Base-by-base conservation (phyloP, 192 early-diverging fungal species). In the Backusella tarrabulga region DNA sequence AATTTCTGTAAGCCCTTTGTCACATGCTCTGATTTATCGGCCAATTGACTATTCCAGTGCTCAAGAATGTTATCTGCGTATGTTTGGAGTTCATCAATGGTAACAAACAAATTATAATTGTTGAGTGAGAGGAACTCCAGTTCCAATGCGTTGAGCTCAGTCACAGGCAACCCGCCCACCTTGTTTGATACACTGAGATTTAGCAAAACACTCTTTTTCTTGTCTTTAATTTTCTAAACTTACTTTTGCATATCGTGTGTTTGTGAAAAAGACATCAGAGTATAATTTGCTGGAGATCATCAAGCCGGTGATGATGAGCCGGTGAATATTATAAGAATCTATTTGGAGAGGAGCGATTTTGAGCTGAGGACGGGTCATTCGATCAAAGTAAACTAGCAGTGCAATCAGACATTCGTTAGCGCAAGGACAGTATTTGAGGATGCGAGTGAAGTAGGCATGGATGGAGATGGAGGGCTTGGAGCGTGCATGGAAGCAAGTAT, bases 341-440 rank as follows among this genome's bases (percentile, higher is more conserved):
- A 97, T 89, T n/a, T 88, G 86, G 40, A 97, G 29, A 29, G 72
- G 72, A 12, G 66, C 54, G 29, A 95, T 89, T 26, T 90, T 85
- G 60, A 97, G 92, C n/a, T 86, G 83, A 23, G 83, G 73, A 15
- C 87, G 85, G 29, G 87, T 84, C 91, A 98, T 94, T 23, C 94
- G 87, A 79, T 97, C 94, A 81, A 97, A 89, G 83, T 98, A 97
- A 14, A 97, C 92, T 26, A 98, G 84, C 44, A 95, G 86, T 40
- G 92, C 88, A 19, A 98, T 79, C 79, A 98, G 96, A 77, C 93
- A 93, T 86, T 97, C 96, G 85, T 93, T 95, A 21, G 92, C 90
- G 77, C 95, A 97, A 11, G 97, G 97, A 67, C 95, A 96, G 80
- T 98, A 98, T 81, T 96, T 97, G 74, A 95, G 87, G 68, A 98